Base-by-base conservation (phyloP, 2,329 filamentous ascomycete genomes). In the Penicillium sp. region DNA sequence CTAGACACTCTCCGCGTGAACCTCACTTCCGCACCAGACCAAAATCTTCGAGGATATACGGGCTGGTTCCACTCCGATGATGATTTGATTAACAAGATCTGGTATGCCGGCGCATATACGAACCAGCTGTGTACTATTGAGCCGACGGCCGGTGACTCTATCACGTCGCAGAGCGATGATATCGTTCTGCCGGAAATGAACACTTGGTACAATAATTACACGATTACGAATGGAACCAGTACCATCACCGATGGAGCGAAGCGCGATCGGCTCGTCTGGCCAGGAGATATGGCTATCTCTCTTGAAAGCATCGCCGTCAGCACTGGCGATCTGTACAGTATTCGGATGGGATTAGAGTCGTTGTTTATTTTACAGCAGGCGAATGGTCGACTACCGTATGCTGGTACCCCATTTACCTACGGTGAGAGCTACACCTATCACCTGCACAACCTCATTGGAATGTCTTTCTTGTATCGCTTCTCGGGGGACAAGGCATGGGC, bases 271-370 rank as follows among this genome's bases (percentile, higher is more conserved):
- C 70, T 75, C 1, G 81, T 87, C 2, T 88, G 84, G 84, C 80
- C 85, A 11, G 85, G 85, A 1, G 85, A 88, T 65, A 83, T 87
- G 76, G 78, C 79, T 4, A 83, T 86, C 58, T 81, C 83, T 4
- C 75, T 84, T 0, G 83, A 84, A 3, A 78, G 75, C 31, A 78
- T 84, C 13, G 79, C 82, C 10, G 79, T 85, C 2, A 83, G 81
- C 8, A 85, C 83, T 0, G 79, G 80, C 27, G 82, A 85, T 62
- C 70, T 84, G 49, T 73, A 78, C 21, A 78, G 78, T 35, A 74
- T 84, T 8, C 75, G 77, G 19, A 83, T 83, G 58, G 81, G 80
- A 0, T 59, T 86, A 2, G 77, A 78, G 49, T 78, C 78, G 1
- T 68, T 81, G 7, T 83, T 83, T 52, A 74, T 75, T 1, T 59